Base-by-base conservation (phyloP, 2,329 filamentous ascomycete species). In the Phialocephala subalpina region DNA sequence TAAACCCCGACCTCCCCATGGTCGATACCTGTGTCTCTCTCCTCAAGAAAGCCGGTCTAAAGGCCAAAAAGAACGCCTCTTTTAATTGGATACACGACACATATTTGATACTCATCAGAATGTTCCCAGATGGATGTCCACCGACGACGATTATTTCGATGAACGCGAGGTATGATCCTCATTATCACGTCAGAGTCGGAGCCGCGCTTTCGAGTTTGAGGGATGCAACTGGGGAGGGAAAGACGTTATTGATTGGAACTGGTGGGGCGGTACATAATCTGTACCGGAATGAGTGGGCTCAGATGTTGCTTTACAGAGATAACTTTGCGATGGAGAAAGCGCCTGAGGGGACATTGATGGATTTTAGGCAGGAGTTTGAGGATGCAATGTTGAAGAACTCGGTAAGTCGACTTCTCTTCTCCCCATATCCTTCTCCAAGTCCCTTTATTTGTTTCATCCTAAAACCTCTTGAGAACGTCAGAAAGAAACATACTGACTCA, bases 71-170 rank as follows among this genome's bases (percentile, higher is more conserved):
- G 1, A 88, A 91, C 73, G 71, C 81, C 0, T 80, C 73, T 0
- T 92, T 92, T 69, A 86, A 91, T 73, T 92, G 89, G 89, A 91
- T 92, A 74, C 89, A 92, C 79, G 90, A 92, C 76, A 90, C 87
- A 0, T 92, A 87, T 73, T 82, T 92, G 2, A 85, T 92, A 64
- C 79, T 91, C 9, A 89, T 91, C 73, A 82, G 88, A 62, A 92
- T 92, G 89, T 92, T 92, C 69, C 89, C 89, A 0, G 69, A 73
- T 1, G 81, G 79, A n/a, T 90, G 87, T 71, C 90, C 90, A 1
- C 90, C 89, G 0, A 90, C 89, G 0, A 90, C 87, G 2, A 81
- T 90, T 62, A 77, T 87, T 63, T 83, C 80, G 42, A 82, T 84
- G 78, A 87, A 87, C 66, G 81, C 82, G 0, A 78, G 83, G 9